Percentiles rank a stretch among this genome's conserved stretches.
phyloP scores from a whole-genome alignment of 2,329 filamentous ascomycete genomes.

The Lasiodiplodia sp. region DNA sequence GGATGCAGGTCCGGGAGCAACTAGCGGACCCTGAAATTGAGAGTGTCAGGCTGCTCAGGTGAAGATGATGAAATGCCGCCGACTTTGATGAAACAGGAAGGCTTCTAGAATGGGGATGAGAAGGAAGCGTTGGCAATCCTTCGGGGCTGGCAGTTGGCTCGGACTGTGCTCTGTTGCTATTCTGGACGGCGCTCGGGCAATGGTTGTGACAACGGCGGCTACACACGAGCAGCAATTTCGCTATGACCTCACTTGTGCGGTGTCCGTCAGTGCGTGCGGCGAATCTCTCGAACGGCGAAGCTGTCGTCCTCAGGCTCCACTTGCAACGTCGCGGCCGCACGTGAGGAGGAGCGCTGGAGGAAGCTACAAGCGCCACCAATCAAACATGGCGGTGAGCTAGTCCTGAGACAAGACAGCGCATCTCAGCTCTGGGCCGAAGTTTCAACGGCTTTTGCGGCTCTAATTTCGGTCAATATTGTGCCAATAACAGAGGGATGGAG shows the following conservation, averaged over 20 bases:
- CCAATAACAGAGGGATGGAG: constrained; percentile 21
- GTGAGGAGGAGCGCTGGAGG: constrained; percentile 7
- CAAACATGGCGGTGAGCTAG: constrained; percentile 26
- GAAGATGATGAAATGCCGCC: constrained; percentile 15
- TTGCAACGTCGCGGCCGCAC: constrained; percentile 1
- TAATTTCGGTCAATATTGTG: constrained; percentile 27
- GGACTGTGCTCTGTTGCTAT: constrained; percentile 19
- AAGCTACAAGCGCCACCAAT: constrained; percentile 26
- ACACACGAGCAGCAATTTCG: constrained; percentile 24
- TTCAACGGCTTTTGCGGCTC: constrained; percentile 27
- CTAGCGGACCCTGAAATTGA: background rate
- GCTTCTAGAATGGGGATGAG: constrained; percentile 7
- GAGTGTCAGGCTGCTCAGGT: background rate
- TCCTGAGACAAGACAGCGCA: constrained; percentile 27
- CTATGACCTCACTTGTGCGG: constrained; percentile 16
- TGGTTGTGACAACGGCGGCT: background rate
- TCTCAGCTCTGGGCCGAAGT: constrained; percentile 10
- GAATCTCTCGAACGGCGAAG: background rate
- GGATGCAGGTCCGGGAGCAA: constrained; percentile 4
- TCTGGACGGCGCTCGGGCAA: constrained; percentile 5
- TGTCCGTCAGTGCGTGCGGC: constrained; percentile 13
- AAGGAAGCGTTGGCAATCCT: constrained; percentile 20
- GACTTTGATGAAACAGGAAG: background rate
- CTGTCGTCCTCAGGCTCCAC: constrained; percentile 16
- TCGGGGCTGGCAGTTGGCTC: constrained; percentile 5